Conservation (phyloP, 345 rosid genomes). For the Murraya paniculata region DNA sequence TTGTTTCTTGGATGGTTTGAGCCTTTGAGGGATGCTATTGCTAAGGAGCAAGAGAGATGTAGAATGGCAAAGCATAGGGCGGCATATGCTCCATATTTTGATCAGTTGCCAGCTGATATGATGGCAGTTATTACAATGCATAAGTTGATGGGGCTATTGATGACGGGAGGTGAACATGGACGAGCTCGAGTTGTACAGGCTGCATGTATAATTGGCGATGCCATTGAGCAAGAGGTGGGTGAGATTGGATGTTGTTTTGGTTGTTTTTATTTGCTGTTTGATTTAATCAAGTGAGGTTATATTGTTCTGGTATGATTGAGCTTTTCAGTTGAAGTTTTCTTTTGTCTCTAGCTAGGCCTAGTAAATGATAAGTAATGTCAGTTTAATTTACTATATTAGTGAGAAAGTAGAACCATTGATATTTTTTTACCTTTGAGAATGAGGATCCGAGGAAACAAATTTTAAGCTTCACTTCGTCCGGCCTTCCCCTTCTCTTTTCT, state of each 20-base stretch:
- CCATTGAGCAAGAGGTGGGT: conserved; percentile 93
- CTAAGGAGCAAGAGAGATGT: conserved; percentile 63
- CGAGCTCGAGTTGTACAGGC: conserved; percentile 70
- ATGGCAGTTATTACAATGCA: conserved; percentile 95
- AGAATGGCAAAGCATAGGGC: conserved; percentile 50
- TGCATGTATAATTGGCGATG: conserved; percentile 74
- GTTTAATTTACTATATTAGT: neutral
- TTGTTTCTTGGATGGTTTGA: conserved; percentile 98
- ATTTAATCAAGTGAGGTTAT: neutral
- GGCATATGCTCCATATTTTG: conserved; percentile 49
- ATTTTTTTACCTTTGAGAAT: neutral
- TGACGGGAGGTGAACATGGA: conserved; percentile 81
- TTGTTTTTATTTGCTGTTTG: conserved; percentile 8
- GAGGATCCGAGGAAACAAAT: neutral
- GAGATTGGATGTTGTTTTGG: conserved; percentile 9
- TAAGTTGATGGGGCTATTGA: conserved; percentile 66
- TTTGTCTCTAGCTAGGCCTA: neutral
- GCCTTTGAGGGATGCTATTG: conserved; percentile 71
- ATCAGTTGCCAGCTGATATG: conserved; percentile 88
- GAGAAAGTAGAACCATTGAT: neutral
- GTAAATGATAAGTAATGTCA: neutral
- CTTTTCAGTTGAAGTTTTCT: neutral
- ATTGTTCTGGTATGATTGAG: neutral
- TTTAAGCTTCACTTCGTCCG: neutral
- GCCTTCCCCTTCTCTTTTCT: neutral